Evolutionary conservation across 1,139 yeast species (phyloP), one percentile per base, ranked within the genome.

Genomic region (Debaryomyces sp.): DNA sequence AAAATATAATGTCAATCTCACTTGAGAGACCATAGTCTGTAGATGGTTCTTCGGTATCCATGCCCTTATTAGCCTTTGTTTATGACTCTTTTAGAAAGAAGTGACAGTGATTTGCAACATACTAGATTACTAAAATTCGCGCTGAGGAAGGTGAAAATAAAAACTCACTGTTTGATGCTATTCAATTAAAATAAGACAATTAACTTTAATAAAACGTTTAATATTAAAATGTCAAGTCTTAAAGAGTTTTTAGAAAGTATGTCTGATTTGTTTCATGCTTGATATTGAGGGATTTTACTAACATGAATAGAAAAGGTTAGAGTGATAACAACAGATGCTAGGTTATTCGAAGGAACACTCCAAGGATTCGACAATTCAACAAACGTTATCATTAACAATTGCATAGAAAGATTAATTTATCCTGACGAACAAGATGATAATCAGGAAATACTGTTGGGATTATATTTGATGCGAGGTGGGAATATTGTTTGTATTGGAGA

Each of bases 281-380:
- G 18, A 43, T 8, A 41, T 12, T 35, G n/a, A 15, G n/a, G 37
- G 12, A 10, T 27, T 27, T 10, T 64, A 68, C 75, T 71, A 69
- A 70, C 76, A 18, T 21, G 30, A 30, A 3, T 54, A 78, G 84
- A 80, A 54, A 73, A 74, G 55, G 92, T 91, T 10, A 78, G 87
- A 48, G 80, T 91, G 10, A 76, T 92, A 47, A 87, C 96, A n/a
- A 81, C 95, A 2, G 96, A 89, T 61, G 97, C 96, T 17, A 73
- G 91, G 48, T 71, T 82, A 51, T 81, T 85, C 49, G 77, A 81
- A 63, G 98, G 97, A 1, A 75, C 68, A 24, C 77, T 92, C 36
- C 85, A 85, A 62, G 96, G 97, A 18, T 91, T 78, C 60, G 98
- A 92, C 64, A 85, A 87, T 58, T 75, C 87, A 44, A 87, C 96